Percentiles rank a stretch among this genome's conserved stretches.
phyloP scores from a whole-genome alignment of 345 rosid species.

The Euphorbia peplus region DNA sequence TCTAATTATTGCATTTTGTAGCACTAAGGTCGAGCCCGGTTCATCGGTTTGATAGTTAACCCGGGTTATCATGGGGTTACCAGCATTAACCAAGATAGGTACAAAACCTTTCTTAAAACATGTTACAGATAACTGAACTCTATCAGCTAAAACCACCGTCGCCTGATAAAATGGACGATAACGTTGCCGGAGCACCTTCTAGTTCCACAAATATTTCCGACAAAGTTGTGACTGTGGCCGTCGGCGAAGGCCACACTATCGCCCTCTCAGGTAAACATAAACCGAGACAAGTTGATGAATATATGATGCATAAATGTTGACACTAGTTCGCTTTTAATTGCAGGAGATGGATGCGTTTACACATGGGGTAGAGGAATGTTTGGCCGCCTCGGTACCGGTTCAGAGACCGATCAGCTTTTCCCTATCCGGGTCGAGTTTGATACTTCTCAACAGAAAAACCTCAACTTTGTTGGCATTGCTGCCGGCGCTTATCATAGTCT shows the following conservation, averaged over 20 bases:
- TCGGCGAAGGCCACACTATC: slow-evolving; percentile 88
- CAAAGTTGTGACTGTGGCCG: slow-evolving; percentile 45
- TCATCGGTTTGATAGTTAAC: too few species aligned
- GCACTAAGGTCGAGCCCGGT: too few species aligned
- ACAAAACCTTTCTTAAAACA: too few species aligned
- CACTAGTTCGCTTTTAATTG: background rate
- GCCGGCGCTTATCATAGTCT: slow-evolving; percentile 94
- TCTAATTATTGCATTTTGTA: too few species aligned
- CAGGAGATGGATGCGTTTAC: slow-evolving; percentile 76
- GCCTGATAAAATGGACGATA: slow-evolving; percentile 39
- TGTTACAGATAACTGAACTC: too few species aligned
- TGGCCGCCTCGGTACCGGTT: slow-evolving; percentile 80
- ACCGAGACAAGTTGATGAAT: background rate
- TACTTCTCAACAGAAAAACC: slow-evolving; percentile 20
- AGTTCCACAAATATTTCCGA: slow-evolving; percentile 36
- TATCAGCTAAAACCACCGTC: too few species aligned
- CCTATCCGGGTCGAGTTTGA: slow-evolving; percentile 55
- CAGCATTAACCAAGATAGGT: too few species aligned
- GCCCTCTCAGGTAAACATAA: slow-evolving; percentile 59
- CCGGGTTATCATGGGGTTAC: too few species aligned
- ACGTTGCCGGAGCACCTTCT: slow-evolving; percentile 6
- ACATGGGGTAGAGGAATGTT: slow-evolving; percentile 97
- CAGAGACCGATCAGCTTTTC: slow-evolving; percentile 61
- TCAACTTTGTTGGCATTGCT: slow-evolving; percentile 62
- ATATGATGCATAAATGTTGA: too few species aligned